Evolutionary conservation across 805 yeast genomes (phyloP).

Genomic region (Barnettozyma vustinii): DNA sequence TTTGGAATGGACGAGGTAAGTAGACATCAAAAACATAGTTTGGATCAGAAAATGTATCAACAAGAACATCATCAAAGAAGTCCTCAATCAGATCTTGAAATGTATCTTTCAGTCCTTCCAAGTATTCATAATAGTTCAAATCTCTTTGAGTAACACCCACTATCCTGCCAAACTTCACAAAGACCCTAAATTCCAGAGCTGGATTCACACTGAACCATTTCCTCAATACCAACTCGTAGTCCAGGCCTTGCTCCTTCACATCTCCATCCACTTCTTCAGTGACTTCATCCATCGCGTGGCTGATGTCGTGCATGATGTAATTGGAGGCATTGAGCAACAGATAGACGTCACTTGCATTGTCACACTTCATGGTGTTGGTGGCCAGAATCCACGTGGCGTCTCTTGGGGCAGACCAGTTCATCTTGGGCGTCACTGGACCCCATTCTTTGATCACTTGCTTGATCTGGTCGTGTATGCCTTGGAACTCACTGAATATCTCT

Average conservation of each 20-base stretch:
- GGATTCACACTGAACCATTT: slow-evolving; percentile 85
- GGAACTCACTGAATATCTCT: slow-evolving; percentile 38
- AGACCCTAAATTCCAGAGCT: slow-evolving; percentile 86
- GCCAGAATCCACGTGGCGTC: slow-evolving; percentile 92
- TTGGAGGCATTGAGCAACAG: slow-evolving; percentile 80
- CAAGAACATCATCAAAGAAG: slow-evolving; percentile 47
- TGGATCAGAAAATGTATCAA: slow-evolving; percentile 46
- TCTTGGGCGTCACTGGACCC: slow-evolving; percentile 74
- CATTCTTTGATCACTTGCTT: slow-evolving; percentile 38
- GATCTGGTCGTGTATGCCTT: slow-evolving; percentile 54
- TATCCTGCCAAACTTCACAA: slow-evolving; percentile 57
- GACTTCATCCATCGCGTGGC: slow-evolving; percentile 57
- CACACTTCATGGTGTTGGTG: slow-evolving; percentile 70
- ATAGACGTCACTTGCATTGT: slow-evolving; percentile 67
- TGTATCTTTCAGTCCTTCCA: slow-evolving; percentile 45
- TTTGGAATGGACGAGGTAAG: slow-evolving; percentile 66
- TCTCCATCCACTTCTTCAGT: slow-evolving; percentile 17
- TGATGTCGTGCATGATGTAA: slow-evolving; percentile 80
- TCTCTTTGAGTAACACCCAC: slow-evolving; percentile 84
- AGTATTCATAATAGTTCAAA: slow-evolving; percentile 71
- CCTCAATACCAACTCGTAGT: slow-evolving; percentile 66
- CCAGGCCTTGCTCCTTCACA: slow-evolving; percentile 22
- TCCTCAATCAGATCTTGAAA: slow-evolving; percentile 43
- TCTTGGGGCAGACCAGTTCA: slow-evolving; percentile 96
- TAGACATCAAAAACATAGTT: slow-evolving; percentile 76